Evolutionary conservation across 163 green algal genomes (phyloP).

Genomic region (Chlorella variabilis): DNA sequence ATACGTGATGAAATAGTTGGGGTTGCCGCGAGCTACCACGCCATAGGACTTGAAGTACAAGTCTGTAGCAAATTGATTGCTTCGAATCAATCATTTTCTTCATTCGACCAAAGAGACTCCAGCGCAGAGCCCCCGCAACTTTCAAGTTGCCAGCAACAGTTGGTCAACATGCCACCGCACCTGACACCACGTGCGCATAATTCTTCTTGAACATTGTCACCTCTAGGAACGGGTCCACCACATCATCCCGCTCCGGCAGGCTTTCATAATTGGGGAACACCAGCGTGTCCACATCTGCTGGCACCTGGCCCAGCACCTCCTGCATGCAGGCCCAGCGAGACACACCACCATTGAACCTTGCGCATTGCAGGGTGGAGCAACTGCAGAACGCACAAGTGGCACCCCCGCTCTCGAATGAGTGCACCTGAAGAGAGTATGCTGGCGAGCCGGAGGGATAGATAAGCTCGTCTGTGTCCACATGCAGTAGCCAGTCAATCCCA

Average conservation of each 20-base stretch:
- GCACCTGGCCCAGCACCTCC: constrained; percentile 34
- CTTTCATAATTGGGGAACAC: constrained; percentile 90
- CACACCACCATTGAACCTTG: too few species aligned
- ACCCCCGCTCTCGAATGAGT: too few species aligned
- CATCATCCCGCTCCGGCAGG: constrained; percentile 70
- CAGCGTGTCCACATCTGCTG: constrained; percentile 70
- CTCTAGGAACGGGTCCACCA: constrained; percentile 81
- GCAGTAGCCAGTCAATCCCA: constrained; percentile 80
- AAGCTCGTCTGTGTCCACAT: constrained; percentile 92
- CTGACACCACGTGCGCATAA: constrained; percentile 71
- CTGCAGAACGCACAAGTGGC: too few species aligned
- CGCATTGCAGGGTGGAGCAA: too few species aligned
- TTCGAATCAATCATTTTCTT: too few species aligned
- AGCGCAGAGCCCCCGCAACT: too few species aligned
- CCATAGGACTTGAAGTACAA: constrained; percentile 79
- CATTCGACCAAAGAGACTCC: too few species aligned
- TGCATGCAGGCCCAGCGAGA: constrained; percentile 56
- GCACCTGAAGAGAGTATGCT: constrained; percentile 70
- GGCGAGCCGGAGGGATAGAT: constrained; percentile 74
- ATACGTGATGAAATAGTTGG: constrained; percentile 89
- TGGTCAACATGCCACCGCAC: constrained; percentile 3
- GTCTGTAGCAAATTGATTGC: constrained; percentile 38
- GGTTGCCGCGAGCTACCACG: constrained; percentile 74
- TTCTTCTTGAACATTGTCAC: constrained; percentile 88
- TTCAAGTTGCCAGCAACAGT: too few species aligned